A percentile compares a stretch with the other conserved stretches of the same genome.
These are phyloP conservation scores for Kuraishia piskuri DNA, from an alignment of 805 yeast genomes.

Conservation along the genomic window DNA sequence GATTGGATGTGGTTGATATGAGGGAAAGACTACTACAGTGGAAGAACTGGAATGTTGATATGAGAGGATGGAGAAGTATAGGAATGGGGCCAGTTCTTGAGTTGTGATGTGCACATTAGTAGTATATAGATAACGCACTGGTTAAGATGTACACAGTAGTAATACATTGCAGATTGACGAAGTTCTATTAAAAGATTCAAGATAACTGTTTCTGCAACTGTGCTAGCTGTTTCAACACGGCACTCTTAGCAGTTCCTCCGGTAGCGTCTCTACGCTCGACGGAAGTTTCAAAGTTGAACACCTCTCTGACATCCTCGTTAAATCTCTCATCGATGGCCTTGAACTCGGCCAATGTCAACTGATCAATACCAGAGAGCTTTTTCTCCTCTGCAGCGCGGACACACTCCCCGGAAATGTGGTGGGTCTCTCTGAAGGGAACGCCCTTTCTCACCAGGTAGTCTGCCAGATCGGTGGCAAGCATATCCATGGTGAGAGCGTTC, in stretches of 20 bases:
- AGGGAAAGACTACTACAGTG: slow-evolving; percentile 57
- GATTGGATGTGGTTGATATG: slow-evolving; percentile 44
- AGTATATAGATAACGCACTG: background rate
- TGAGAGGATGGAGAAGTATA: slow-evolving; percentile 71
- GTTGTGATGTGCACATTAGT: slow-evolving; percentile 15
- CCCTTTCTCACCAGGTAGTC: slow-evolving; percentile 96
- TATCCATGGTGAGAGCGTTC: slow-evolving; percentile 91
- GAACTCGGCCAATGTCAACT: slow-evolving; percentile 71
- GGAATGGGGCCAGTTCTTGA: slow-evolving; percentile 59
- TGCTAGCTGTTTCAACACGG: slow-evolving; percentile 70
- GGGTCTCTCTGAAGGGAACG: slow-evolving; percentile 98
- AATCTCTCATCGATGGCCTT: slow-evolving; percentile 75
- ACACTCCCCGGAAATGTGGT: slow-evolving; percentile 97
- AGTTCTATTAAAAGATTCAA: background rate
- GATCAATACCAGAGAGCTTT: slow-evolving; percentile 75
- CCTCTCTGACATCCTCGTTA: slow-evolving; percentile 67
- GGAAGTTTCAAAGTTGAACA: slow-evolving; percentile 87
- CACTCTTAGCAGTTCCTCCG: slow-evolving; percentile 94
- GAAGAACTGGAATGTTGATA: slow-evolving; percentile 82
- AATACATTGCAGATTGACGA: background rate
- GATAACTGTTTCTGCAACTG: slow-evolving; percentile 16
- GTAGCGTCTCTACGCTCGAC: slow-evolving; percentile 95
- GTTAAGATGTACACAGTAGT: background rate
- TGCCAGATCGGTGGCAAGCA: slow-evolving; percentile 98
- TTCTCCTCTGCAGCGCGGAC: slow-evolving; percentile 83